Percentiles rank a stretch among this genome's conserved stretches.
phyloP scores from a whole-genome alignment of 106 monocot species.

The Dendrobium huoshanense region DNA sequence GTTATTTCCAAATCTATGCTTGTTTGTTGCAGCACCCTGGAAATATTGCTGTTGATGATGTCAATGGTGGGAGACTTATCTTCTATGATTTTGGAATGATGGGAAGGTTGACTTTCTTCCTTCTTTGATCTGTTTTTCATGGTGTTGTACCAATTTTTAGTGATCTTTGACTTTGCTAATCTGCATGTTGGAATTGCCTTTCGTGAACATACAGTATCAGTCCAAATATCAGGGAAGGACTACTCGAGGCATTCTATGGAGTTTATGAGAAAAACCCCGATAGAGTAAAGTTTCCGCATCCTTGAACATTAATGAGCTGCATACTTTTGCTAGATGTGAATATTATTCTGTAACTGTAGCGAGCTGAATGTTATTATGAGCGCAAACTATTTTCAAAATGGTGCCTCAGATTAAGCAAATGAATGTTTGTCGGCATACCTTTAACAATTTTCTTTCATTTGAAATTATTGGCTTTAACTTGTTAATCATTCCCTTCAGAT shows the following conservation, averaged over 20 bases:
- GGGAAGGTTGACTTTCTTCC: conserved; percentile 64
- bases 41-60: conserved; percentile 99
- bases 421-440: background rate
- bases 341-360: background rate
- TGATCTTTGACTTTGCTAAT: conserved; percentile 2
- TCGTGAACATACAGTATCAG: conserved; percentile 72
- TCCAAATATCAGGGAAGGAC: conserved; percentile 91
- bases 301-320: background rate
- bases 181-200: background rate
- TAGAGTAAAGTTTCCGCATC: conserved; percentile 37
- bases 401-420: background rate
- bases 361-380: background rate
- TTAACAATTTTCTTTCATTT: background rate
- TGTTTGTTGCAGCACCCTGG: conserved; percentile 81
- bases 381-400: background rate
- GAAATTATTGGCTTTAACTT: background rate
- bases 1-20: background rate
- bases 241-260: conserved; percentile 97
- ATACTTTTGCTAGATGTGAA: background rate
- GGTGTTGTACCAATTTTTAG: background rate
- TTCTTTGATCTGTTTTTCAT: conserved; percentile 8
- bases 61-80: conserved; percentile 95
- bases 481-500: background rate
- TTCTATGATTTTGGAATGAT: conserved; percentile 99
- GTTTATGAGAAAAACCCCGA: conserved; percentile 98